A percentile compares a stretch with the other conserved stretches of the same genome.
These are phyloP conservation scores for Canavalia gladiata DNA, from an alignment of 306 rosid species.

Conservation along the genomic window DNA sequence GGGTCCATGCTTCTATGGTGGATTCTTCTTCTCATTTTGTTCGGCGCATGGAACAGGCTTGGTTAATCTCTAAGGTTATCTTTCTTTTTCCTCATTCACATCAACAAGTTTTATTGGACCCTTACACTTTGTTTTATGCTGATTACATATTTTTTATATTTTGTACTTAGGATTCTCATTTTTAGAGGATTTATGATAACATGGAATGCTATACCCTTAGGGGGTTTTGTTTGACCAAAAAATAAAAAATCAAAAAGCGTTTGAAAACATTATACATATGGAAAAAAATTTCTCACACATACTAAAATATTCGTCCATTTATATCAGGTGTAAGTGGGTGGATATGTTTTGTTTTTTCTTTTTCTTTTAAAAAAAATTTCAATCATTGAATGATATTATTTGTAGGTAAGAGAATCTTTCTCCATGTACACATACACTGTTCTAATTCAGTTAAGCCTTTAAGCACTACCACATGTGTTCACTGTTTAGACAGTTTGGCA, in stretches of 20 bases:
- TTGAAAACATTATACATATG: too few relatives aligned
- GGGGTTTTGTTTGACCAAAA: neutral
- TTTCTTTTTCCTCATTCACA: neutral
- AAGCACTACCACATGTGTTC: neutral
- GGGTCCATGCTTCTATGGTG: slow-evolving; percentile 73
- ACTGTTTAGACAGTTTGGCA: neutral
- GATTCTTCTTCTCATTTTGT: slow-evolving; percentile 81
- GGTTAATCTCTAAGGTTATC: slow-evolving; percentile 83
- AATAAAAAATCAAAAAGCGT: neutral
- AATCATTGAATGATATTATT: too few relatives aligned
- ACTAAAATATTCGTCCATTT: too few relatives aligned
- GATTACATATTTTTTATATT: neutral
- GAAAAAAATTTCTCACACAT: too few relatives aligned
- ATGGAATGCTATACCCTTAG: neutral
- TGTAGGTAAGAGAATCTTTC: too few relatives aligned
- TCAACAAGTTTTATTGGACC: neutral
- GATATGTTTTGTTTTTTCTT: too few relatives aligned
- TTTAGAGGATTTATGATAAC: neutral
- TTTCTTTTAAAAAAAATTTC: too few relatives aligned
- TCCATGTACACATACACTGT: neutral
- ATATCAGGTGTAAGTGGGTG: too few relatives aligned
- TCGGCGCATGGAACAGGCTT: slow-evolving; percentile 74
- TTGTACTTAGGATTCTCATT: neutral
- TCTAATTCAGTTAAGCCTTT: neutral
- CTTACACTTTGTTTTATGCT: neutral